phyloP scores from a whole-genome alignment of 345 rosid genomes.

The Hibiscus mutabilis region DNA sequence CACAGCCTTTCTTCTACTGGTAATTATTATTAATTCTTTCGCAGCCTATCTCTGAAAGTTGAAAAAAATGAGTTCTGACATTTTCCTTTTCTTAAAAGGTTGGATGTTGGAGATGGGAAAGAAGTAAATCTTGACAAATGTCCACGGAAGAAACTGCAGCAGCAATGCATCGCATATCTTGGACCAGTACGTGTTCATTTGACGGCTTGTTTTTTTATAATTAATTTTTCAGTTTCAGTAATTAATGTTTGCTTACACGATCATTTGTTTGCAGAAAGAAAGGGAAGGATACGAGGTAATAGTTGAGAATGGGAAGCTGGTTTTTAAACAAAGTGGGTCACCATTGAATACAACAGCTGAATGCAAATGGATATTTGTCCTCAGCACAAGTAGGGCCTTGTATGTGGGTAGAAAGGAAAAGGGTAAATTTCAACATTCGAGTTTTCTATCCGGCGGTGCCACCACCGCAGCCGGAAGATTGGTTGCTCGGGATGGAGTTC shows the following conservation, averaged over 20 bases:
- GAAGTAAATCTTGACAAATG: constrained; percentile 42
- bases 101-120: constrained; percentile 64
- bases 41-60: too few species aligned
- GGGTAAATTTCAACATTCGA: constrained; percentile 66
- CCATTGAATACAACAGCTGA: constrained; percentile 35
- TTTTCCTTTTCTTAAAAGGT: too few species aligned
- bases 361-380: constrained; percentile 63
- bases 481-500: constrained; percentile 46
- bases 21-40: too few species aligned
- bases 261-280: constrained; percentile 32
- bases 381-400: constrained; percentile 48
- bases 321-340: constrained; percentile 26
- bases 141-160: constrained; percentile 34
- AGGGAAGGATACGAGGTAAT: constrained; percentile 47
- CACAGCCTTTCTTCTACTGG: constrained; percentile 71
- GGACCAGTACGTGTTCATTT: constrained; percentile 45
- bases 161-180: constrained; percentile 55
- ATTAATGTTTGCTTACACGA: not conserved
- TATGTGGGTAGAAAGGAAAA: constrained; percentile 61
- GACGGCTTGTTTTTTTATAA: not conserved
- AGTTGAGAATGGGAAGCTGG: constrained; percentile 44
- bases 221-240: not conserved
- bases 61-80: too few species aligned
- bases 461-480: constrained; percentile 65
- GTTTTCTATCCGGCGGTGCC: constrained; percentile 64